A percentile compares a stretch with the other conserved stretches of the same genome.
phyloP scores from a whole-genome alignment of 148 eudicot species.

The Dianthus caryophyllus region DNA sequence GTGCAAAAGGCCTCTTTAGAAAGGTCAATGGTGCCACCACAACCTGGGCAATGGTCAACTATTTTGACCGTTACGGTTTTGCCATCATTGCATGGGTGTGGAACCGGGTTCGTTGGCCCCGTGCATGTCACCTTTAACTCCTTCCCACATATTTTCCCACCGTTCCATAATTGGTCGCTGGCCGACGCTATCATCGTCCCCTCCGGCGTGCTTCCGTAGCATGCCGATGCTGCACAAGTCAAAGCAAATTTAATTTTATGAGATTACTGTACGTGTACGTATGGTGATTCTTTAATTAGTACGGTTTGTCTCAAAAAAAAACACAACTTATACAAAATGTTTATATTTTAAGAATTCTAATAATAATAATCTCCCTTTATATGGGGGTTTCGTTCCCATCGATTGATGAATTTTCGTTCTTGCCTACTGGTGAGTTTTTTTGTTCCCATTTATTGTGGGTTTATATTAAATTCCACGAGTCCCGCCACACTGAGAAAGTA shows the following conservation, averaged over 20 bases:
- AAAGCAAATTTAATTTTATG: neutral
- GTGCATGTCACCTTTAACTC: slow-evolving; percentile 35
- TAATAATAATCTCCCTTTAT: too few relatives aligned
- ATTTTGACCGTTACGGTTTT: slow-evolving; percentile 30
- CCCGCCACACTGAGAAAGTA: too few relatives aligned
- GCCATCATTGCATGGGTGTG: slow-evolving; percentile 40
- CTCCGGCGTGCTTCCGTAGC: slow-evolving; percentile 17
- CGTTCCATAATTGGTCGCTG: slow-evolving; percentile 35
- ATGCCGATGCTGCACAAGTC: slow-evolving; percentile 8
- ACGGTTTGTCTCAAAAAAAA: too few relatives aligned
- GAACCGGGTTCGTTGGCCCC: slow-evolving; percentile 38
- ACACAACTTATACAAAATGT: too few relatives aligned
- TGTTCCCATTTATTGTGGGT: too few relatives aligned
- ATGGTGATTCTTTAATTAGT: too few relatives aligned
- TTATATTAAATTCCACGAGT: too few relatives aligned
- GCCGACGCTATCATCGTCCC: slow-evolving; percentile 49
- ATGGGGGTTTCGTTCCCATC: too few relatives aligned
- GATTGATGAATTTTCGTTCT: too few relatives aligned
- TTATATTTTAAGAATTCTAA: too few relatives aligned
- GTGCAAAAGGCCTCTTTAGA: slow-evolving; percentile 31
- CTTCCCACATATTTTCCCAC: slow-evolving; percentile 45
- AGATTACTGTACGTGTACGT: too few relatives aligned
- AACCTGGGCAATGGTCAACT: slow-evolving; percentile 45
- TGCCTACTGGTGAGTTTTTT: too few relatives aligned
- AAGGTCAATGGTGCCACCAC: slow-evolving; percentile 29